Percentiles rank a stretch among this genome's conserved stretches.
Evolutionary conservation across 805 yeast species (phyloP).

Genomic region (Yarrowia divulgata): DNA sequence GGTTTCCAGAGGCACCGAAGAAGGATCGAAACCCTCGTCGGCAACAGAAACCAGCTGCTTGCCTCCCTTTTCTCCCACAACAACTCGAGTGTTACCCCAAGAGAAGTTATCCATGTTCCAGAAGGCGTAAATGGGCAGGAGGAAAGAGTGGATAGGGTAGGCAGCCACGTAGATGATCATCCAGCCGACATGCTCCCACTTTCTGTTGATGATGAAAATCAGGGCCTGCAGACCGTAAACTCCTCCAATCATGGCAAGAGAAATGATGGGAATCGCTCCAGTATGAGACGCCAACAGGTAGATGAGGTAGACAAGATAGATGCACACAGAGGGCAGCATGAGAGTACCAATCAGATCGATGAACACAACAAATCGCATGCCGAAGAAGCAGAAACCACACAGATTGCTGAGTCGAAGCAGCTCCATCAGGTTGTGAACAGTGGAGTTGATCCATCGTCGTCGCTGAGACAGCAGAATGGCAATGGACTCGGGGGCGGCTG

Average conservation of each 20-base stretch:
- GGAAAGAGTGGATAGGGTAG: slow-evolving; percentile 67
- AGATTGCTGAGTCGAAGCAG: slow-evolving; percentile 62
- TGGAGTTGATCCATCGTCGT: slow-evolving; percentile 72
- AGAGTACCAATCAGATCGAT: slow-evolving; percentile 64
- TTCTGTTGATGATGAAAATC: slow-evolving; percentile 58
- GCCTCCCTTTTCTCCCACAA: slow-evolving; percentile 62
- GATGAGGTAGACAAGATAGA: slow-evolving; percentile 61
- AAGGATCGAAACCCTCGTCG: slow-evolving; percentile 51
- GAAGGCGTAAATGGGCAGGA: slow-evolving; percentile 64
- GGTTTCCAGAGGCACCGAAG: slow-evolving; percentile 51
- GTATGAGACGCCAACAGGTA: slow-evolving; percentile 59
- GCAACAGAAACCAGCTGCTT: slow-evolving; percentile 53
- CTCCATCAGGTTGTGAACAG: slow-evolving; percentile 68
- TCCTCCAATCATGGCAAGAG: slow-evolving; percentile 62
- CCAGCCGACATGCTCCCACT: slow-evolving; percentile 60
- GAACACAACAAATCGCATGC: slow-evolving; percentile 66
- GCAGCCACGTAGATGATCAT: slow-evolving; percentile 65
- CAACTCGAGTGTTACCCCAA: slow-evolving; percentile 71
- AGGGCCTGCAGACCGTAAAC: slow-evolving; percentile 67
- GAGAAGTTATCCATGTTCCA: slow-evolving; percentile 72
- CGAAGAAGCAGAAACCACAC: slow-evolving; percentile 68
- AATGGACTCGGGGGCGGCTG: slow-evolving; percentile 64
- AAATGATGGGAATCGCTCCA: slow-evolving; percentile 59
- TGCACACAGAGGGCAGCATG: slow-evolving; percentile 65
- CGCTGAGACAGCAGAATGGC: slow-evolving; percentile 61